A percentile compares a stretch with the other conserved stretches of the same genome.
Conservation (phyloP, 2,329 filamentous ascomycete genomes). For the Penicillium sclerotigenum region DNA sequence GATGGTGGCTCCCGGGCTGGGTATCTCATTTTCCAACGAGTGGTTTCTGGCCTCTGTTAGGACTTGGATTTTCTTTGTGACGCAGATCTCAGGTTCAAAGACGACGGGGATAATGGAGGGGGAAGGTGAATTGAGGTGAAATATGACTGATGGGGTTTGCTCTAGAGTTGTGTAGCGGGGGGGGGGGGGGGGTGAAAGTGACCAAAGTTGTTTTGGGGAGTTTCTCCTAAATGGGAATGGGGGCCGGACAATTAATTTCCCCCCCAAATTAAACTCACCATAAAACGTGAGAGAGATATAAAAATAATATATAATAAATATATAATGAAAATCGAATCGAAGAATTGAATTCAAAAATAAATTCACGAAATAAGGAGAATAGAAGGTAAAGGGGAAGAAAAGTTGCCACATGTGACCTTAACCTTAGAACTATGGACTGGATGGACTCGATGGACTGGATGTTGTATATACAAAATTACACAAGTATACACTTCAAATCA, state of each 20-base stretch:
- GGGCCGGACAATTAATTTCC: neutral
- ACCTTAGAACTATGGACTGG: too few species aligned
- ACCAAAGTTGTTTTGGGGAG: neutral
- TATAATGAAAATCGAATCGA: neutral
- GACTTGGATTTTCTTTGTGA: conserved; percentile 3
- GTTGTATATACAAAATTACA: too few species aligned
- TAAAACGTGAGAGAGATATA: neutral
- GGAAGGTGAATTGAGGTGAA: neutral
- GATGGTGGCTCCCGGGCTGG: conserved; percentile 24
- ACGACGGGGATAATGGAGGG: neutral
- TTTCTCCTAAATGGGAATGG: neutral
- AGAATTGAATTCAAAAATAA: neutral
- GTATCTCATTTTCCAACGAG: conserved; percentile 35
- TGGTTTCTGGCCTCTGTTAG: conserved; percentile 4
- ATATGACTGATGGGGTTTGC: neutral
- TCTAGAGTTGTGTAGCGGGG: neutral
- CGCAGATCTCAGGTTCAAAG: neutral
- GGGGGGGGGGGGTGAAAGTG: neutral
- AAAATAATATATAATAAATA: too few species aligned
- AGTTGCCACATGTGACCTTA: neutral
- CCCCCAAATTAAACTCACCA: neutral
- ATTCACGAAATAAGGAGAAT: neutral
- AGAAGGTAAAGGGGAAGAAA: neutral
- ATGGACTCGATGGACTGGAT: neutral
- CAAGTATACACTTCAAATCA: too few species aligned